Base-by-base conservation (phyloP, 2,329 filamentous ascomycete species). In the Apiospora arundinis region DNA sequence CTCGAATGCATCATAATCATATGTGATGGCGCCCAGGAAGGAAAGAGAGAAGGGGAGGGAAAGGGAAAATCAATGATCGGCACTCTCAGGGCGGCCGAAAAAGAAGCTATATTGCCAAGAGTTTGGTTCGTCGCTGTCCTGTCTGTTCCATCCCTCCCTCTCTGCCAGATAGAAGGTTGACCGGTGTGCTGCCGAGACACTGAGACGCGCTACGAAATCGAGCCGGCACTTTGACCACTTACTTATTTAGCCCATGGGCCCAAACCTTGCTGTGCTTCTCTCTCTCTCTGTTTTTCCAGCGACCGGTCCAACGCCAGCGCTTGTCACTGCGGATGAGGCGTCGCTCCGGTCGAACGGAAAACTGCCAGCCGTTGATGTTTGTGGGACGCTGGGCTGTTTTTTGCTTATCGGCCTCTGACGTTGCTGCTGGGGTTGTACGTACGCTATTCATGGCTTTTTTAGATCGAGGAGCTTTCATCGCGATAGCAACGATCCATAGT, bases 81-180 rank as follows among this genome's bases (percentile, higher is more conserved):
- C 52, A 40, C 52, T 60, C 52, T 2, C 25, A 32, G 18, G 25
- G 28, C 52, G 52, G 56, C 56, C 28, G 56, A 40, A 63, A 63
- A 63, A 63, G 56, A 63, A 63, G 56, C 32, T 63, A 63, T 63
- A 23, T 40, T 40, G 56, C 56, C 56, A 63, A 63, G 56, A 37
- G 12, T n/a, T 63, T 21, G 32, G 56, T 40, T 63, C 56, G 56
- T 14, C 16, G 32, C 32, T 32, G 32, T 32, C 32, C 32, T 32
- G 32, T 32, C 32, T 3, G 32, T 32, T 32, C 32, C 32, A 32
- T 32, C 23, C 23, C 18, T n/a, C 45, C 23, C 48, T n/a, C 23
- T 28, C 14, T n/a, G n/a, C 23, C 32, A 32, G 32, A 32, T 32
- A 32, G 32, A 32, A 32, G 32, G 32, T 52, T 60, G 52, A 37